Conservation (phyloP, 768 basidiomycete genomes). For the Russula griseocarnosa region DNA sequence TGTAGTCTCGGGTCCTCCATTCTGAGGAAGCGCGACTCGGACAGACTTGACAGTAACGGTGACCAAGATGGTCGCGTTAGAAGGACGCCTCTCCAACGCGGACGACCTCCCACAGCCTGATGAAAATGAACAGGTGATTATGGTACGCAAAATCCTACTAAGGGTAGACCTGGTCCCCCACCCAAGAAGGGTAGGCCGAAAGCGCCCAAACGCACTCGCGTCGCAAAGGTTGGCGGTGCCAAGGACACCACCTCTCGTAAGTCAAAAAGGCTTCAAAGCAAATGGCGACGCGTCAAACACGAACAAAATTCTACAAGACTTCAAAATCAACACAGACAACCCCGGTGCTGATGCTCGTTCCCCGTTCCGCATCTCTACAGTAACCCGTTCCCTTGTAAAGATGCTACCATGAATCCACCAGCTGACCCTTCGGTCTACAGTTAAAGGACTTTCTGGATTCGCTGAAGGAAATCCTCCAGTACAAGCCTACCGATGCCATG, state of each 20-base stretch:
- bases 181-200: constrained; percentile 31
- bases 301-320: constrained; percentile 63
- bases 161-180: background rate
- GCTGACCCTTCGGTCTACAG: constrained; percentile 80
- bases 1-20: constrained; percentile 16
- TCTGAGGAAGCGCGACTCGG: constrained; percentile 43
- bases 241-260: constrained; percentile 40
- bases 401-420: constrained; percentile 83
- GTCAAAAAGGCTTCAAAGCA: constrained; percentile 27
- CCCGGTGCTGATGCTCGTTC: constrained; percentile 50
- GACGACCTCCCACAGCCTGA: constrained; percentile 27
- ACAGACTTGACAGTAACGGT: constrained; percentile 41
- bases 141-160: constrained; percentile 13
- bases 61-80: constrained; percentile 29
- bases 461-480: constrained; percentile 58
- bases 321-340: constrained; percentile 80
- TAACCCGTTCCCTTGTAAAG: constrained; percentile 40
- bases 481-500: no score
- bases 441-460: constrained; percentile 91
- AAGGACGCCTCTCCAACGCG: constrained; percentile 31
- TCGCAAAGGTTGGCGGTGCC: constrained; percentile 38
- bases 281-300: constrained; percentile 54
- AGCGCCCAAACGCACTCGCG: constrained; percentile 30
- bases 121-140: constrained; percentile 30
- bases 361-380: background rate